Evolutionary conservation across 1,284 basidiomycete genomes (phyloP), one percentile per base, ranked within the genome.

Genomic region (Ganoderma multipileum): DNA sequence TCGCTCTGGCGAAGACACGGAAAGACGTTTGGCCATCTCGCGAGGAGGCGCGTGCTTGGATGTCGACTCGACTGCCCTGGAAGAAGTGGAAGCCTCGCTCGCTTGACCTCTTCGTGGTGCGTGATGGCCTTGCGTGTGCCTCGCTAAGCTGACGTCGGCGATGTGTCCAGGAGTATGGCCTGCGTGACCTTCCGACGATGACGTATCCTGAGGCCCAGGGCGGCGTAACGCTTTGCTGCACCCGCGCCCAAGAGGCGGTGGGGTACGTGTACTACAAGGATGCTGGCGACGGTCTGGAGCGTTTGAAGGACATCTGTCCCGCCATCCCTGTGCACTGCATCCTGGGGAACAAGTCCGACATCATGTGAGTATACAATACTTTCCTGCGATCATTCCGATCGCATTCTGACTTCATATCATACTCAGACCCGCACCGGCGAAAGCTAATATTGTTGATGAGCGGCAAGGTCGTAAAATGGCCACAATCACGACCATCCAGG

Each of bases 1-100:
- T 52, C 26, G 11, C 9, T 5, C n/a, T 62, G 54, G 68, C 64
- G 20, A 38, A 41, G 57, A 65, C 23, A 11, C 65, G 72, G 5
- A 68, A 66, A 65, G 72, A 75, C 57, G 65, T 65, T n/a, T 75
- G 74, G 74, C 65, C 72, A 3, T 68, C 65, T 20, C 71, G 66
- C 38, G 65, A 44, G 8, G 66, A 36, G 2, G 74, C 74, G 2
- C 58, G 44, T 9, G 69, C 67, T 28, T 70, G 67, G 68, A 65
- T 74, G 60, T 41, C 61, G 12, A 65, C 59, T 20, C 66, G 71
- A 7, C 30, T 54, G 11, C 67, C 72, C 4, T 75, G 69, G 71
- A 59, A 61, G 8, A 38, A 30, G 0, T 78, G 77, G 77, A 71
- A 72, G 57, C 71, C 75, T 5, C 67, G 67, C 23, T 63, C 55